Evolutionary conservation across 2,329 filamentous ascomycete genomes (phyloP), one percentile per base, ranked within the genome.

Genomic region (Albifimbria verrucaria): DNA sequence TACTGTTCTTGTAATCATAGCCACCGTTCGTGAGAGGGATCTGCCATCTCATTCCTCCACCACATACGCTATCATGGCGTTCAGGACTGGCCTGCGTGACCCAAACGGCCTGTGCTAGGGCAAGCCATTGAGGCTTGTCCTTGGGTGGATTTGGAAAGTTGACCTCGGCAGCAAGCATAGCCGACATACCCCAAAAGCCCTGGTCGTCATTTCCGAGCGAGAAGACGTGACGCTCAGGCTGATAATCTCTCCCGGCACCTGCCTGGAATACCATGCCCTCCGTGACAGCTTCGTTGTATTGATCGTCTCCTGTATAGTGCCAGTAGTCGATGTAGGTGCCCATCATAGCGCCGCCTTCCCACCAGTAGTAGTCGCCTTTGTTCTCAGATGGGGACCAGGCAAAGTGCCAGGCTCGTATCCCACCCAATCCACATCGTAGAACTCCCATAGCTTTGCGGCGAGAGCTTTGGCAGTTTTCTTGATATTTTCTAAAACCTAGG

Each of bases 41-140:
- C 73, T 94, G 89, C 88, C 88, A 91, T 61, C 88, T 77, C 60
- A 92, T 65, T 10, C 89, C 89, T 58, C 89, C 89, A 21, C 77
- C 75, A 62, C 89, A 92, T 2, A 76, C 77, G 1, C 76, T 67
- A 6, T 77, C 80, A 63, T 91, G 86, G 73, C 89, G 88, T 43
- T 86, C 78, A 12, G 77, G 72, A 45, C 70, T 60, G 1, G 80
- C 83, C 54, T 80, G 77, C 1, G 82, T 82, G 58, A 88, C 85
- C 64, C 82, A 92, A 4, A 89, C 86, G 43, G 83, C 86, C 66
- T 89, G 83, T 0, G 84, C 87, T 4, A 91, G 76, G 2, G 85
- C 78, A 15, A 87, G 71, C 80, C 85, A 88, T 58, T 83, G 74
- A 0, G 83, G 77, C 56, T 82, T 62, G 50, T 78, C 75, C 0